phyloP scores from a whole-genome alignment of 2,329 filamentous ascomycete genomes.

The Thielaviopsis punctulata region DNA sequence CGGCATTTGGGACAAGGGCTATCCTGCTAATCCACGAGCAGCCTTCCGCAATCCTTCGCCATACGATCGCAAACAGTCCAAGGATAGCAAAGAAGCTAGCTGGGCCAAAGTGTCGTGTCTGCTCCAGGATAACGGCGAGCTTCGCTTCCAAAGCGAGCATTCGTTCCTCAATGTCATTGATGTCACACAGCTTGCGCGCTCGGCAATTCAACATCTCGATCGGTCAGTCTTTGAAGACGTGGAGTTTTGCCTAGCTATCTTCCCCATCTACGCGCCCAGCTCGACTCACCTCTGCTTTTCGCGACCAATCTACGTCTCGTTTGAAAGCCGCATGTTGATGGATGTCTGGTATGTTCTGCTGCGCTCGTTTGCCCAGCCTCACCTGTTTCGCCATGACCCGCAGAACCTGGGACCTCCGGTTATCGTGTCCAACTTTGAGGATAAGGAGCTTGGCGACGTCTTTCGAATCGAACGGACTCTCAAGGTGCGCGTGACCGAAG shows the following conservation, averaged over 20 bases:
- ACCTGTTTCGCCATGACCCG: conserved; percentile 55
- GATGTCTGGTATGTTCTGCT: conserved; percentile 95
- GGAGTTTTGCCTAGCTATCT: conserved; percentile 88
- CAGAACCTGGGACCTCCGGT: conserved; percentile 25
- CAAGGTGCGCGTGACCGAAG: conserved; percentile 40
- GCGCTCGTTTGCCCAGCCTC: conserved; percentile 78
- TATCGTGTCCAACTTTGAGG: conserved; percentile 23
- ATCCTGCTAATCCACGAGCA: conserved; percentile 34
- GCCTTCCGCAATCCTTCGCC: conserved; percentile 41
- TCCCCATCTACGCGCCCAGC: conserved; percentile 72
- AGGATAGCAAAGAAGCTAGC: conserved; percentile 6
- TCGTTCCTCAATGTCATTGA: conserved; percentile 69
- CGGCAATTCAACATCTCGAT: conserved; percentile 79
- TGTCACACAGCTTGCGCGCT: conserved; percentile 73
- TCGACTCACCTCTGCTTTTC: conserved; percentile 58
- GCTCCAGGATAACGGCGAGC: conserved; percentile 82
- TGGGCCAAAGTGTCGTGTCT: conserved; percentile 90
- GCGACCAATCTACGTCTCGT: conserved; percentile 73
- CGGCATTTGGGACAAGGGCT: conserved; percentile 74
- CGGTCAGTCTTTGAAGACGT: conserved; percentile 69
- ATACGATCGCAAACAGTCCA: conserved; percentile 33
- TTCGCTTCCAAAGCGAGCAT: conserved; percentile 76
- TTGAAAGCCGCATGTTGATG: conserved; percentile 78
- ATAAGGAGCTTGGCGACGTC: conserved; percentile 27
- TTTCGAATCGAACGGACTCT: conserved; percentile 48